A percentile compares a stretch with the other conserved stretches of the same genome.
These are phyloP conservation scores for Sarcomyxa edulis DNA, from an alignment of 768 basidiomycete species.

Conservation along the genomic window DNA sequence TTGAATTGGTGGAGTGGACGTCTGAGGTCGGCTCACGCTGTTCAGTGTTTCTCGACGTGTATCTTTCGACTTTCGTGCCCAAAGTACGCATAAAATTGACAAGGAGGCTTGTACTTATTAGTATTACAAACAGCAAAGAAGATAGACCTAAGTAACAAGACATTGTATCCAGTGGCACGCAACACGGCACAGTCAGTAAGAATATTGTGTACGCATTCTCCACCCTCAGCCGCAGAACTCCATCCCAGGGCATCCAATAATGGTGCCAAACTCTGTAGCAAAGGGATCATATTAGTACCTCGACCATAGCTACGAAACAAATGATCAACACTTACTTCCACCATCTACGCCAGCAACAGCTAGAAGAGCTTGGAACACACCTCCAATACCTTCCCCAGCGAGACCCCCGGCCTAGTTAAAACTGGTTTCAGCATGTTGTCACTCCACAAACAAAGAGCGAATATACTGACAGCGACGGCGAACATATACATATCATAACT, in stretches of 20 bases:
- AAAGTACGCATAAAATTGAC: no score
- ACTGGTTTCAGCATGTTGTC: no score
- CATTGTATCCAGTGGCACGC: no score
- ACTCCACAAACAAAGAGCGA: background rate
- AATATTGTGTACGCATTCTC: no score
- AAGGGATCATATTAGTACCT: constrained; percentile 1
- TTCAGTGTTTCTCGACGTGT: no score
- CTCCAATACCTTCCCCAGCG: constrained; percentile 58
- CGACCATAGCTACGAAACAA: background rate
- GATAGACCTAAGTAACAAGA: no score
- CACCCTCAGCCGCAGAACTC: constrained; percentile 50
- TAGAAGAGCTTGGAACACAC: constrained; percentile 54
- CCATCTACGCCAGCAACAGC: constrained; percentile 48
- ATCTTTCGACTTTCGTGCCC: no score
- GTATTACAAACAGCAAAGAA: no score
- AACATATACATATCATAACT: constrained; percentile 56
- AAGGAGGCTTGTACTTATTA: no score
- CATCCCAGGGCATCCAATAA: constrained; percentile 47
- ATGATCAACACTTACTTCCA: constrained; percentile 25
- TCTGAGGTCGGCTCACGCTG: no score
- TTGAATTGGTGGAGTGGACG: no score
- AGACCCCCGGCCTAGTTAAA: constrained; percentile 38
- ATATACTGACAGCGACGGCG: constrained; percentile 35
- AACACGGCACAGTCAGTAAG: no score
- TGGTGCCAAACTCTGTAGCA: constrained; percentile 37